Percentiles rank a stretch among this genome's conserved stretches.
phyloP scores from a whole-genome alignment of 768 basidiomycete genomes.

The Lactifluus piperatus region DNA sequence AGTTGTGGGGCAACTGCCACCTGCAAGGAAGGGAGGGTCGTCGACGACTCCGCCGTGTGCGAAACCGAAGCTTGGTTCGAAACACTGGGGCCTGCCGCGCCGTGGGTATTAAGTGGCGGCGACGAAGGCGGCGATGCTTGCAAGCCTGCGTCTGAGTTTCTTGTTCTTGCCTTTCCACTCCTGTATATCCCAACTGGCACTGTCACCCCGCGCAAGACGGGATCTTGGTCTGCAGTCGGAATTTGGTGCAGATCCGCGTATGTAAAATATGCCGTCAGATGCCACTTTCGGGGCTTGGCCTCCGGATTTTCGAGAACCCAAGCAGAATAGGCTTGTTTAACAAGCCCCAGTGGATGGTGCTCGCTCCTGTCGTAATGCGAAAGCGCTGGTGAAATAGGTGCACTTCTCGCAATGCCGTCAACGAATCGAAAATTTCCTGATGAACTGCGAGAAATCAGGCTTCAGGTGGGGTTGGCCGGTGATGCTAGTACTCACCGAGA shows the following conservation, averaged over 20 bases:
- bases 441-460: conserved; percentile 21
- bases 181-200: conserved; percentile 35
- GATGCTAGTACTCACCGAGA: conserved; percentile 29
- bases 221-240: conserved; percentile 33
- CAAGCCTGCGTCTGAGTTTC: conserved; percentile 28
- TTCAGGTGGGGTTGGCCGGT: neutral
- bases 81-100: conserved; percentile 17
- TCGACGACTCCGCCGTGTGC: conserved; percentile 20
- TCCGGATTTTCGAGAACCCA: conserved; percentile 42
- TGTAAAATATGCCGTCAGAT: conserved; percentile 43
- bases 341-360: conserved; percentile 46
- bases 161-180: conserved; percentile 34
- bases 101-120: conserved; percentile 22
- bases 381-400: conserved; percentile 42
- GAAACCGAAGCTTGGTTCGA: conserved; percentile 15
- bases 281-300: conserved; percentile 52
- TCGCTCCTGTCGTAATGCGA: conserved; percentile 51
- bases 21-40: conserved; percentile 35
- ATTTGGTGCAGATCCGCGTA: conserved; percentile 32
- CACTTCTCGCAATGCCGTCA: conserved; percentile 43
- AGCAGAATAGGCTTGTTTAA: conserved; percentile 67
- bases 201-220: conserved; percentile 27
- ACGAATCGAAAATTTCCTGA: conserved; percentile 38
- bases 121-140: conserved; percentile 22
- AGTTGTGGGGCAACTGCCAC: conserved; percentile 29